Evolutionary conservation across 2,329 filamentous ascomycete species (phyloP), one percentile per base, ranked within the genome.

Genomic region (Fusarium sp.): DNA sequence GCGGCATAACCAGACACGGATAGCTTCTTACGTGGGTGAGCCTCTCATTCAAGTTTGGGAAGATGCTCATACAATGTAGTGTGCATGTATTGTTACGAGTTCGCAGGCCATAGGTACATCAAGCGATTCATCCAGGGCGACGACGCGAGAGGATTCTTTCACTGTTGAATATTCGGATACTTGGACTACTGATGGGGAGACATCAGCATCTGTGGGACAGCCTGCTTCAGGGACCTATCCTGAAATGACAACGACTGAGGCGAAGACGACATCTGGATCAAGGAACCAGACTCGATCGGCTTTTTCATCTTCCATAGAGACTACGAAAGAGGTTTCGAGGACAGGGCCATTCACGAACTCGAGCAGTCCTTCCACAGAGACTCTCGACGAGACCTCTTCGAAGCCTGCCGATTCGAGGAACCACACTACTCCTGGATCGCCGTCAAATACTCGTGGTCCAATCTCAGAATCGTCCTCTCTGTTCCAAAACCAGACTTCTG

Each of bases 11-110:
- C 72, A 73, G 43, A 72, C 69, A 13, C 73, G 67, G 56, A 67
- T 80, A 58, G 77, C 78, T 25, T 78, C 76, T 15, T 77, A 77
- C 34, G 78, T 80, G 58, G 74, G 78, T 64, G 3, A 22, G 16
- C 20, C 40, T 9, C 2, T 18, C 32, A 3, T 12, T 41, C 2
- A 10, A 22, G n/a, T 9, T n/a, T 11, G 12, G 15, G n/a, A 4
- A 15, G 10, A 30, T 48, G 34, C 54, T 72, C 24, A 73, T 62
- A 8, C 18, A 13, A 3, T 32, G 5, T 22, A 79, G 77, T 79
- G 77, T 53, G 65, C 66, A 18, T 79, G 77, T 55, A 72, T 77
- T 30, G 24, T 76, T 18, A 71, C 71, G 16, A 54, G 45, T n/a
- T 25, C 44, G 20, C 3, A 13, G 18, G 24, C 16, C 9, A 15